Base-by-base conservation (phyloP, 2,329 filamentous ascomycete species). In the Pyricularia pennisetigena region DNA sequence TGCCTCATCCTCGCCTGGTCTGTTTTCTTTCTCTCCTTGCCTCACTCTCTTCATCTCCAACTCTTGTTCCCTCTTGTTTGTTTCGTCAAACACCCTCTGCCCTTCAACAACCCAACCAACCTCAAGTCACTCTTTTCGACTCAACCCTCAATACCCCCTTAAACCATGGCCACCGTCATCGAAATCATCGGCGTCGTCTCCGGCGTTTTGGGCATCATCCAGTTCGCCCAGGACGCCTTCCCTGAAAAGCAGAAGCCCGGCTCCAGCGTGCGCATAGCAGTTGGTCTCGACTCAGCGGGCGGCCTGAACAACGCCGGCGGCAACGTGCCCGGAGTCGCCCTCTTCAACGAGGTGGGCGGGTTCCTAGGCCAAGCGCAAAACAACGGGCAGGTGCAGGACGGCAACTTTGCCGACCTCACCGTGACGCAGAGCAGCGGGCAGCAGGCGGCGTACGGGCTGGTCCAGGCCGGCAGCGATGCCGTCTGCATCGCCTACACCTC, bases 381-480 rank as follows among this genome's bases (percentile, higher is more conserved):
- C 10, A 63, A 63, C 23, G 61, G 61, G 16, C 4, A 63, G 6
- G 61, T 63, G 3, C 12, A 26, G 24, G 61, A 63, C 24, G 61
- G 61, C 24, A 30, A 6, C 61, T 28, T 30, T 26, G 24, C 61
- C 3, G 61, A 63, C 12, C 12, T 63, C 61, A 63, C 24, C 12
- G 23, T 63, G 16, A 63, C 24, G n/a, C 61, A 63, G 23, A 30
- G 28, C 61, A 63, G 61, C 61, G 23, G 24, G 14, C 61, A 63
- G 24, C 61, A 63, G 61, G 61, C 61, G 4, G 28, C 61, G 61
- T 63, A 63, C 9, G 61, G 61, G 23, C 9, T 63, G 24, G 7
- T 63, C 14, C 61, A 63, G 61, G 61, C 61, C 28, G 64, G 30
- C 64, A 14, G 41, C 64, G 64, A 65, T 14, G 64, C 64, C 64